Percentiles rank a stretch among this genome's conserved stretches.
Conservation (phyloP, 2,329 filamentous ascomycete genomes). For the Ilyonectria destructans region DNA sequence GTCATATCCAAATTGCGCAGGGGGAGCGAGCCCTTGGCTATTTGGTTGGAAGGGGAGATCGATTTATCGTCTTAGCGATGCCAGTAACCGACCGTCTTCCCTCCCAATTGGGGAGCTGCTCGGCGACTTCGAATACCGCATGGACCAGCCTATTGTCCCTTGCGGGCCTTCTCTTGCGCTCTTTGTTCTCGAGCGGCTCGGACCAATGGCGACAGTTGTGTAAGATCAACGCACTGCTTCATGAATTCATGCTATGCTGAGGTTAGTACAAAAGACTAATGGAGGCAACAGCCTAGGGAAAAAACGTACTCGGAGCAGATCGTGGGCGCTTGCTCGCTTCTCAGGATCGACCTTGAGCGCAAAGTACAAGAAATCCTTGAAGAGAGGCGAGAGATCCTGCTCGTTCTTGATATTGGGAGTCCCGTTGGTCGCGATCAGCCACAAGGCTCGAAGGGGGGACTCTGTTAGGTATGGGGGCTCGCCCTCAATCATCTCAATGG, state of each 20-base stretch:
- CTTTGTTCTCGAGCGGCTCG: constrained; percentile 88
- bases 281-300: constrained; percentile 51
- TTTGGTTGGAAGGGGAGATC: constrained; percentile 18
- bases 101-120: constrained; percentile 18
- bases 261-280: constrained; percentile 38
- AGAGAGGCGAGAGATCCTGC: constrained; percentile 83
- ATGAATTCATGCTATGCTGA: constrained; percentile 82
- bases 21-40: constrained; percentile 6
- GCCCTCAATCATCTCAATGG: constrained; percentile 99
- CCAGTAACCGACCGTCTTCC: constrained; percentile 34
- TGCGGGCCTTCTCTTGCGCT: constrained; percentile 86
- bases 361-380: constrained; percentile 93
- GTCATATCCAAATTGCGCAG: constrained; percentile 31
- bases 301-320: constrained; percentile 85
- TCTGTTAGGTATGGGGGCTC: constrained; percentile 98
- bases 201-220: constrained; percentile 88
- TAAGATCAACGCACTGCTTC: constrained; percentile 81
- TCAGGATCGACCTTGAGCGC: constrained; percentile 97
- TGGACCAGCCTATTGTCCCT: constrained; percentile 60
- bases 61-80: constrained; percentile 40
- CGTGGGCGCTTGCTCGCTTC: constrained; percentile 95
- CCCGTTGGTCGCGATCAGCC: constrained; percentile 96
- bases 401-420: constrained; percentile 97
- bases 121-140: constrained; percentile 21
- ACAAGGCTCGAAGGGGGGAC: constrained; percentile 91